phyloP scores from a whole-genome alignment of 208 protist genomes.

The Perkinsela sp. region DNA sequence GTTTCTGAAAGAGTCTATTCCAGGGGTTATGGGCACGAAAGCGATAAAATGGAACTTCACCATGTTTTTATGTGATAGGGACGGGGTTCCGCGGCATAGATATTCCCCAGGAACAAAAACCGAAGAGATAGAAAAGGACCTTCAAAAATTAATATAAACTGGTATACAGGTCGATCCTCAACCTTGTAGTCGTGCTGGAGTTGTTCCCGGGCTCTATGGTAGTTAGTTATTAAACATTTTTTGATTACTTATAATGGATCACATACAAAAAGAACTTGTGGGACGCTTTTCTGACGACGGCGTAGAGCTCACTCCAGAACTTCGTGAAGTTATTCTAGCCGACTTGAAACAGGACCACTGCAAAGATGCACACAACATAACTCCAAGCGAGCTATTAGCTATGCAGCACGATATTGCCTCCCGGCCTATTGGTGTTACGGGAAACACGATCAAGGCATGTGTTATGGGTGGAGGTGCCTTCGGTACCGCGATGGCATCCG shows the following conservation, averaged over 20 bases:
- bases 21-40: constrained; percentile 20
- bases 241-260: not conserved
- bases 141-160: constrained; percentile 3
- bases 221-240: no score
- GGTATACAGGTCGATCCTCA: not conserved
- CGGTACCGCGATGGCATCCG: constrained; percentile 26
- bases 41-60: constrained; percentile 77
- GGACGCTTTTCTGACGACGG: not conserved
- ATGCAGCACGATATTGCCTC: constrained; percentile 1
- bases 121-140: constrained; percentile 17
- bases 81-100: constrained; percentile 23
- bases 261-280: not conserved
- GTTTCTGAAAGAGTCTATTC: constrained; percentile 29
- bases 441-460: not conserved
- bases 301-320: not conserved
- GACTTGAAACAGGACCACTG: not conserved
- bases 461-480: constrained; percentile 54
- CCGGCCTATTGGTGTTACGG: not conserved
- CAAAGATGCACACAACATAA: not conserved
- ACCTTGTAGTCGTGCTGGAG: no score
- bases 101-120: constrained; percentile 18
- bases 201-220: no score
- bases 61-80: constrained; percentile 45
- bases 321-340: not conserved
- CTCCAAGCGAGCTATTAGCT: not conserved